Evolutionary conservation across 768 basidiomycete genomes (phyloP).

Genomic region (Boletus sensibilis): DNA sequence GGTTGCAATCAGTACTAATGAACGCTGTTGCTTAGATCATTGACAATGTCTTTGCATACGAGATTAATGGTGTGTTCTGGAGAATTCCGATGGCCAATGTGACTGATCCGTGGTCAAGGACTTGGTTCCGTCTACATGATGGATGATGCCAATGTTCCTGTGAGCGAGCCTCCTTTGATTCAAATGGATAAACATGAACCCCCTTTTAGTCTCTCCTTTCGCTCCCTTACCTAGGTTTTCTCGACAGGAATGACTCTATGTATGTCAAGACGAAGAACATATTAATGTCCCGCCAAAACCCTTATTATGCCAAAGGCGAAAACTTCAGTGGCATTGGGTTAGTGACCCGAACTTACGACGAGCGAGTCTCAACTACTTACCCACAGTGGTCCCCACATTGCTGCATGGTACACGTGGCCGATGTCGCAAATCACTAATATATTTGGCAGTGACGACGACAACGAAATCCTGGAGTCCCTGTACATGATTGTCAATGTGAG

Average conservation of each 20-base stretch:
- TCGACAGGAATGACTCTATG: constrained; percentile 54
- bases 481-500: constrained; percentile 70
- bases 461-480: constrained; percentile 60
- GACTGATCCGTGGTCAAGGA: constrained; percentile 36
- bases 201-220: constrained; percentile 63
- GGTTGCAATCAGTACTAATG: neutral
- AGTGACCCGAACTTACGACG: constrained; percentile 20
- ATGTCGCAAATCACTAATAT: constrained; percentile 79
- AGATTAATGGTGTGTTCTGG: constrained; percentile 57
- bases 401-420: constrained; percentile 76
- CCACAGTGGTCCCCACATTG: constrained; percentile 69
- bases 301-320: constrained; percentile 64
- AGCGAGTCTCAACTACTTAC: neutral
- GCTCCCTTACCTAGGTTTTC: constrained; percentile 76
- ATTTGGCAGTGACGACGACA: constrained; percentile 71
- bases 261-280: constrained; percentile 66
- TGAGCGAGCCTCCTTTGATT: constrained; percentile 33
- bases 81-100: neutral
- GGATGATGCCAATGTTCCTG: constrained; percentile 86
- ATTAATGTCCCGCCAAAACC: constrained; percentile 62
- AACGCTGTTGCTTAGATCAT: constrained; percentile 44
- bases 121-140: constrained; percentile 73
- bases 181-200: neutral
- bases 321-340: constrained; percentile 71
- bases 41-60: constrained; percentile 71